These are phyloP conservation scores for Lanmaoa rubissima DNA, from an alignment of 768 basidiomycete genomes.

Conservation along the genomic window DNA sequence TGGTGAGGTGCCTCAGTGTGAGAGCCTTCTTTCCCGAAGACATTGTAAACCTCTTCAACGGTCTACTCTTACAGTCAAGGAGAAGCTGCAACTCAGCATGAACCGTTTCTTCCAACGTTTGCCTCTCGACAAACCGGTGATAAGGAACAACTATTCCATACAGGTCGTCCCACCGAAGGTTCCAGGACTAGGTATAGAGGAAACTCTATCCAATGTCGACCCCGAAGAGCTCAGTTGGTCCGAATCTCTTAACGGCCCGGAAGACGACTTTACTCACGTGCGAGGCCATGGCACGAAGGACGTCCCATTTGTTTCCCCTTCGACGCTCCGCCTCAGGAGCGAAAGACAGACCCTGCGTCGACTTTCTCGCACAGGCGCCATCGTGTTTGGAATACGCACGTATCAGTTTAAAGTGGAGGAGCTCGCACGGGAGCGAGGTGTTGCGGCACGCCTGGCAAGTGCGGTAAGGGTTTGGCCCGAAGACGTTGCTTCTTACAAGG, in stretches of 20 bases:
- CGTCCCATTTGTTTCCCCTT: constrained; percentile 30
- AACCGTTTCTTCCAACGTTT: constrained; percentile 71
- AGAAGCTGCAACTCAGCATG: constrained; percentile 63
- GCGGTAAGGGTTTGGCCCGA: constrained; percentile 67
- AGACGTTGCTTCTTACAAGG: constrained; percentile 46
- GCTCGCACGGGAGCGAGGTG: constrained; percentile 54
- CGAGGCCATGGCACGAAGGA: constrained; percentile 18
- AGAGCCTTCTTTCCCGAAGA: constrained; percentile 20
- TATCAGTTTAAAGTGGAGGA: constrained; percentile 57
- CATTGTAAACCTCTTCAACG: not conserved
- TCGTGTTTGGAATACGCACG: constrained; percentile 72
- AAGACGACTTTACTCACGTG: constrained; percentile 41
- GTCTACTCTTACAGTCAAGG: constrained; percentile 45
- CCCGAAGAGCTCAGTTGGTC: constrained; percentile 70
- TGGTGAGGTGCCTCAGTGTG: constrained; percentile 74
- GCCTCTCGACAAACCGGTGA: constrained; percentile 65
- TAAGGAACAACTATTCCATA: constrained; percentile 66
- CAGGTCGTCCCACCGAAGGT: constrained; percentile 34
- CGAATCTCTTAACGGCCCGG: constrained; percentile 50
- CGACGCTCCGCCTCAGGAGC: constrained; percentile 53
- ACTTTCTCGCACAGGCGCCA: constrained; percentile 59
- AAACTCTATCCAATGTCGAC: constrained; percentile 39
- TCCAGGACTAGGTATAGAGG: constrained; percentile 4
- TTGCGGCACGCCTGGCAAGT: constrained; percentile 61
- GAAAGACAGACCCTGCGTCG: constrained; percentile 74